These are phyloP conservation scores for Metschnikowia henanensis DNA, from an alignment of 805 yeast genomes.

Conservation along the genomic window DNA sequence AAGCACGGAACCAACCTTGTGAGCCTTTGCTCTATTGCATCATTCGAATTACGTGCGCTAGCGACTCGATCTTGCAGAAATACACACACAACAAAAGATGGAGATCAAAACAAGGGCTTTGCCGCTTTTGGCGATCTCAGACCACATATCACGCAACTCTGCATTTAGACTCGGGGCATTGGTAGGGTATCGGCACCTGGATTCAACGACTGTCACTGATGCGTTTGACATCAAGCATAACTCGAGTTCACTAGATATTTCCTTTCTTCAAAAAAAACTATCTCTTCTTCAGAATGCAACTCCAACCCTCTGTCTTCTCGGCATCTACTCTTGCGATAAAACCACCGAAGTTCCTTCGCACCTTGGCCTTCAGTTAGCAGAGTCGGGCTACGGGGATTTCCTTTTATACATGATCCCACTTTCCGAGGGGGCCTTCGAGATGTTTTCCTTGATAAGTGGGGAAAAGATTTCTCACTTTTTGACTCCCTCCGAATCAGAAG, in stretches of 20 bases:
- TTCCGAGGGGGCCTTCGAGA: constrained; percentile 2
- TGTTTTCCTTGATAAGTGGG: constrained; percentile 8
- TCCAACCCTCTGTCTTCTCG: constrained; percentile 30
- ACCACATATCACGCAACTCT: constrained; percentile 26
- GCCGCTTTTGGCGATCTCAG: constrained; percentile 31
- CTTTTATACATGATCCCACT: constrained; percentile 11
- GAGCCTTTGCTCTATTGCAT: no score
- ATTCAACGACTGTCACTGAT: constrained; percentile 18
- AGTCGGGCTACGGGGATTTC: constrained; percentile 4
- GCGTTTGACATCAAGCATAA: constrained; percentile 31
- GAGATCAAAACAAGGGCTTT: constrained; percentile 23
- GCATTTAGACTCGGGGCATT: constrained; percentile 27
- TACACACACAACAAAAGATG: not conserved
- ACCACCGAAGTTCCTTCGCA: constrained; percentile 2
- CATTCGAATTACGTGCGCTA: not conserved
- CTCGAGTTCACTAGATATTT: constrained; percentile 21
- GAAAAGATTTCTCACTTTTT: constrained; percentile 17
- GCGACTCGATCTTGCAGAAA: not conserved
- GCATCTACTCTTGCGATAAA: constrained; percentile 27
- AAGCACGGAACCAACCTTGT: no score
- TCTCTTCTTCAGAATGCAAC: constrained; percentile 29
- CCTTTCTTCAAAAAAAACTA: constrained; percentile 26
- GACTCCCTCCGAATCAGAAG: constrained; percentile 31
- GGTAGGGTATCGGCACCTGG: constrained; percentile 22
- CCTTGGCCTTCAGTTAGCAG: constrained; percentile 14